Conservation (phyloP, 192 early-diverging fungal genomes). For the Physocladia obscura region DNA sequence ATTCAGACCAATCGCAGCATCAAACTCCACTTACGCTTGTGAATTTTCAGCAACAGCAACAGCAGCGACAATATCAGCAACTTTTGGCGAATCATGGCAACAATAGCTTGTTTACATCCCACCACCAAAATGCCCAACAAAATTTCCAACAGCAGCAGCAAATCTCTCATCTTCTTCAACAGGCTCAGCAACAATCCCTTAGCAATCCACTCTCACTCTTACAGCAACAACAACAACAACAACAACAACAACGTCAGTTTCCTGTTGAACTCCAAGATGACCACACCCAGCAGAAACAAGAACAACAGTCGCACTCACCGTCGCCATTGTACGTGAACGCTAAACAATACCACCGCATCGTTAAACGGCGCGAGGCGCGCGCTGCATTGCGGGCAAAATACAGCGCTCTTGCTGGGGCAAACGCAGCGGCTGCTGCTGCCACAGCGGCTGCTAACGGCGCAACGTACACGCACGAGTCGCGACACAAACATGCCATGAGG, state of each 20-base stretch:
- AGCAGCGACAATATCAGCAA: background rate
- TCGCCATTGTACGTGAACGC: slow-evolving; percentile 93
- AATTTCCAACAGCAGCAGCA: background rate
- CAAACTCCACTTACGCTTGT: slow-evolving; percentile 59
- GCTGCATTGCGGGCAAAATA: slow-evolving; percentile 15
- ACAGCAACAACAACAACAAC: too few relatives aligned
- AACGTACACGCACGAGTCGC: slow-evolving; percentile 90
- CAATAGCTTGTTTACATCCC: background rate
- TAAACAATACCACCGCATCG: slow-evolving; percentile 97
- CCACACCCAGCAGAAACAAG: background rate
- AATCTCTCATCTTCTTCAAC: too few relatives aligned
- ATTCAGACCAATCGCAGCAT: slow-evolving; percentile 62
- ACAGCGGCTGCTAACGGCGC: background rate
- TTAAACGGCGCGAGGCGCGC: slow-evolving; percentile 89
- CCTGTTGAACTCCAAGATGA: background rate
- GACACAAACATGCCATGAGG: slow-evolving; percentile 96
- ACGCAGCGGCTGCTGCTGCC: slow-evolving; percentile 24
- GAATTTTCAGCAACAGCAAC: background rate
- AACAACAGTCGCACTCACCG: background rate
- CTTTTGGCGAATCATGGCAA: too few relatives aligned
- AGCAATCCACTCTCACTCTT: too few relatives aligned
- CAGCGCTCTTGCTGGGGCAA: background rate
- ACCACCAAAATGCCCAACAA: background rate
- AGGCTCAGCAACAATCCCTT: too few relatives aligned
- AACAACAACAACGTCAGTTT: too few relatives aligned